Evolutionary conservation across 2,329 filamentous ascomycete genomes (phyloP), one percentile per base, ranked within the genome.

Genomic region (Albophoma yamanashiensis): DNA sequence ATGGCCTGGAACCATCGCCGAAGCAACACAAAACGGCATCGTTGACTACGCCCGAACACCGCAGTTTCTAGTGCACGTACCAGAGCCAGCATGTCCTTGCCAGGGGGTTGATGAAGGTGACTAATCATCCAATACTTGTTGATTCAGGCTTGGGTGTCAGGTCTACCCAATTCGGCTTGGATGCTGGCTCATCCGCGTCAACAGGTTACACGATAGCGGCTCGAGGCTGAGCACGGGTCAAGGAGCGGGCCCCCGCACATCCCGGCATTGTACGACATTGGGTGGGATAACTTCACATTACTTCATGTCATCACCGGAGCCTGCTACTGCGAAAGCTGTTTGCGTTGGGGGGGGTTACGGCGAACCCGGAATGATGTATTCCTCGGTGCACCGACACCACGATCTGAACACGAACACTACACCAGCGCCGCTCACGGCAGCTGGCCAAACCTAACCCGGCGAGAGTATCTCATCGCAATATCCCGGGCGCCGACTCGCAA

Each of bases 381-480:
- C 50, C 50, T 34, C n/a, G 25, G 50, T 38, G 31, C 50, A 53
- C 50, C 50, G 50, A 22, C 50, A 55, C 50, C 50, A 38, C 38
- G 11, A 4, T 22, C 17, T 53, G 56, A 62, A 62, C 5, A 38
- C 22, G 50, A 62, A 62, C 67, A 69, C 62, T 62, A 62, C 58
- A 22, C 20, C 31, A 20, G 68, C 65, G 65, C 66, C 63, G 66
- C 68, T 64, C 59, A 64, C 64, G 63, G 67, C 67, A 62, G 59
- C 64, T 67, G 64, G 67, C 52, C 59, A 62, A 67, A 57, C 62
- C 67, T 67, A 66, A 66, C 67, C 68, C 66, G 67, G 70, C 70
- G 64, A 71, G 67, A 69, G 69, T 74, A 75, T 75, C 76, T 74
- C 69, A 71, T 75, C 72, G 69, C 73, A 76, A 74, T 74, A 75